Conservation (phyloP, 2,329 filamentous ascomycete species). For the Taxawa tesnikishii region DNA sequence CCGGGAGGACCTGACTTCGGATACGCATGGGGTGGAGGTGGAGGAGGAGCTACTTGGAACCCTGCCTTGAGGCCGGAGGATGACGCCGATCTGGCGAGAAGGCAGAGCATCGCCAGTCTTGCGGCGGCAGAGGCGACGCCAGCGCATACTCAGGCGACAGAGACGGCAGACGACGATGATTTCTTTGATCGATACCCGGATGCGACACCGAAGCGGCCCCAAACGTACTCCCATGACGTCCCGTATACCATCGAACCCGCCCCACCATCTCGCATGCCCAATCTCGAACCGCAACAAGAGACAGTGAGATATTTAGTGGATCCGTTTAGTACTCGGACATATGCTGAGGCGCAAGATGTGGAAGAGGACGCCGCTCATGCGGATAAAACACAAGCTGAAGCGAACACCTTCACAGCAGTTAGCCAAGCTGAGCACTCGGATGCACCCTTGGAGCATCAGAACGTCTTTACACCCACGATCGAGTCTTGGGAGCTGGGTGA, state of each 20-base stretch:
- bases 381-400: constrained; percentile 1
- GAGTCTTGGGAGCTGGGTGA: background rate
- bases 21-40: no score
- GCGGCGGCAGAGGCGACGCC: background rate
- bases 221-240: no score
- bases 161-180: constrained; percentile 1
- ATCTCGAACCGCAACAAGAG: no score
- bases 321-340: no score
- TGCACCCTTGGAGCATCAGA: background rate
- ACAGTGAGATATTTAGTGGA: no score
- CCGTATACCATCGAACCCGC: no score
- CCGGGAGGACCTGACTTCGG: no score
- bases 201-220: no score
- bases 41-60: constrained; percentile 3
- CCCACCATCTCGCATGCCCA: no score
- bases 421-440: background rate
- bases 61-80: constrained; percentile 4
- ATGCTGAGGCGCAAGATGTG: no score
- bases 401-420: background rate
- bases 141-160: background rate
- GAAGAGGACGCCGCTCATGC: background rate
- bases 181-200: constrained; percentile 1
- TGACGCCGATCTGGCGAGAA: background rate
- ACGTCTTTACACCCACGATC: background rate
- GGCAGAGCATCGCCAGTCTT: background rate